A percentile compares a stretch with the other conserved stretches of the same genome.
These are phyloP conservation scores for Limonomyces culmigenus DNA, from an alignment of 1,284 basidiomycete species.

Conservation along the genomic window DNA sequence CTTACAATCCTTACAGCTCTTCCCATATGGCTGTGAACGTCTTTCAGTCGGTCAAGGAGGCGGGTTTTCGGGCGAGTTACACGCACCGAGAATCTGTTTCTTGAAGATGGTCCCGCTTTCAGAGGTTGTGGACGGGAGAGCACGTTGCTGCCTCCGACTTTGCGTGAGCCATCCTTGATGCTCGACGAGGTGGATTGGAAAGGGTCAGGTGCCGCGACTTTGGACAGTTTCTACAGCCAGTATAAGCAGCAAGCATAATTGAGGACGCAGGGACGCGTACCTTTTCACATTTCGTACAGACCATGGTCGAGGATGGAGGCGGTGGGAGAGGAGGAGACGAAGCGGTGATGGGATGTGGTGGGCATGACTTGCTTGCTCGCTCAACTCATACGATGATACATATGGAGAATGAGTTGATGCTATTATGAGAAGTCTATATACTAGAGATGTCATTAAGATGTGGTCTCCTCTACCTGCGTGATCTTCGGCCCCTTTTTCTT, in stretches of 20 bases:
- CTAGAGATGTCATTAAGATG: no score
- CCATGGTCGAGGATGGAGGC: constrained; percentile 28
- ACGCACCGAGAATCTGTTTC: constrained; percentile 24
- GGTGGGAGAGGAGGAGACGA: background rate
- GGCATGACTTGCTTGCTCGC: background rate
- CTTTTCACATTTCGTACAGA: constrained; percentile 61
- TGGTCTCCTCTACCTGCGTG: no score
- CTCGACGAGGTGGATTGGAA: constrained; percentile 53
- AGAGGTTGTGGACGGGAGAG: constrained; percentile 35
- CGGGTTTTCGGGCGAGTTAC: no score
- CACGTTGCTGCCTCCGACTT: constrained; percentile 72
- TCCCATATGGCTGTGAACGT: constrained; percentile 50
- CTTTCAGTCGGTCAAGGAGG: no score
- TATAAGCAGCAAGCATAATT: background rate
- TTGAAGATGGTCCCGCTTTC: constrained; percentile 13
- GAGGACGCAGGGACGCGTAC: constrained; percentile 16
- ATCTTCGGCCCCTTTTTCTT: constrained; percentile 5
- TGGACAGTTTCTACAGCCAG: constrained; percentile 52
- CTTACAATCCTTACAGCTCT: constrained; percentile 74
- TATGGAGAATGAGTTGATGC: no score
- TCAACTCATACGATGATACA: no score
- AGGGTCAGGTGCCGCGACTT: constrained; percentile 67
- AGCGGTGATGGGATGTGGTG: background rate
- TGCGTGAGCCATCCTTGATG: constrained; percentile 65
- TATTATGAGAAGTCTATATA: no score